Conservation (phyloP, 2,329 filamentous ascomycete genomes). For the Triangularia verruculosa region DNA sequence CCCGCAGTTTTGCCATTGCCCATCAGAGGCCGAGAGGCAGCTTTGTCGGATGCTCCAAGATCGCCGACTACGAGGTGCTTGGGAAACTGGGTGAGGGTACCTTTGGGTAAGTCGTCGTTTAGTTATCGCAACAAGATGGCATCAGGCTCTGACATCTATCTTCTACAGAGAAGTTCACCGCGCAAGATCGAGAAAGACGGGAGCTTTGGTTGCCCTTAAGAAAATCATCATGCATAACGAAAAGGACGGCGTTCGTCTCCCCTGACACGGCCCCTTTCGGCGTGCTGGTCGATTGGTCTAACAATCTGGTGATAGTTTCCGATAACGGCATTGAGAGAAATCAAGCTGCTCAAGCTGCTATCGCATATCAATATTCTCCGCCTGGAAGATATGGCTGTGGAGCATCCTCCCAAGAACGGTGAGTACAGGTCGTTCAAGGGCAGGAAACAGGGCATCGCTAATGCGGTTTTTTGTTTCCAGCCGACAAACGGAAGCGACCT, state of each 20-base stretch:
- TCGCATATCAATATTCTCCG: slow-evolving; percentile 84
- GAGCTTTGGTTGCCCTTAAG: slow-evolving; percentile 81
- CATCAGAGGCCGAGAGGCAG: slow-evolving; percentile 55
- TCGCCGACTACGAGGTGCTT: slow-evolving; percentile 74
- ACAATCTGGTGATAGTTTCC: slow-evolving; percentile 61
- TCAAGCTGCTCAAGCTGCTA: slow-evolving; percentile 95
- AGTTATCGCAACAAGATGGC: slow-evolving; percentile 32
- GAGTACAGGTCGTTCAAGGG: slow-evolving; percentile 27
- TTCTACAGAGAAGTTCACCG: slow-evolving; percentile 77
- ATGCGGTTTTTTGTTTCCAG: slow-evolving; percentile 46
- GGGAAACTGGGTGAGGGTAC: slow-evolving; percentile 91
- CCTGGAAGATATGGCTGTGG: slow-evolving; percentile 94
- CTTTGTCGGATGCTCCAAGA: slow-evolving; percentile 82
- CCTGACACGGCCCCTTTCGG: background rate
- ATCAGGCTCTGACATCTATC: slow-evolving; percentile 24
- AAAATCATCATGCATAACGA: slow-evolving; percentile 99
- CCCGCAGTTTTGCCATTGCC: slow-evolving; percentile 54
- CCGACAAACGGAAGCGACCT: slow-evolving; percentile 69
- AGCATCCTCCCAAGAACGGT: slow-evolving; percentile 65
- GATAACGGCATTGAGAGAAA: slow-evolving; percentile 96
- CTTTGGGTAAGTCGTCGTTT: slow-evolving; percentile 64
- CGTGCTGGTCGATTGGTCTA: slow-evolving; percentile 2
- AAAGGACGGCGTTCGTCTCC: slow-evolving; percentile 75
- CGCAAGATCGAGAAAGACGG: slow-evolving; percentile 72
- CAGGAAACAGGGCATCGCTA: slow-evolving; percentile 10